phyloP scores from a whole-genome alignment of 1,284 basidiomycete species.

The Cryptococcus floricola region DNA sequence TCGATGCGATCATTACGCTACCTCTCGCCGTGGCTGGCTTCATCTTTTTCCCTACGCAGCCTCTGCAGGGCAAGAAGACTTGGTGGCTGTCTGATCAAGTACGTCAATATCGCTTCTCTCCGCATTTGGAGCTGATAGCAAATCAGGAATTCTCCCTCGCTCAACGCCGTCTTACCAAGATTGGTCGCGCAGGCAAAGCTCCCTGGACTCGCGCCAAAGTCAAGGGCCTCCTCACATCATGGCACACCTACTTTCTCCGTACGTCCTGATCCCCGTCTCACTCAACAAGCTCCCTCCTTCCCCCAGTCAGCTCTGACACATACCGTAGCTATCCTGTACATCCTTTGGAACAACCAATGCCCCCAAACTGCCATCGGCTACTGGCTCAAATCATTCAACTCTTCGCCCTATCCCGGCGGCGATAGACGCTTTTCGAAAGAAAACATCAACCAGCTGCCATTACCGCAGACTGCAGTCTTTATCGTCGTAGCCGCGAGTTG shows the following conservation, averaged over 20 bases:
- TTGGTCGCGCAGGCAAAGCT: constrained; percentile 19
- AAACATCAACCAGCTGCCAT: constrained; percentile 19
- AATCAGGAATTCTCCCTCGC: constrained; percentile 12
- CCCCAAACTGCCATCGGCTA: constrained; percentile 31
- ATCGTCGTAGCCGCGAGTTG: constrained; percentile 26
- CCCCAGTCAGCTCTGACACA: not conserved
- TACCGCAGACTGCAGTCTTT: constrained; percentile 28
- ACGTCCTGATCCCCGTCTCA: constrained; percentile 4
- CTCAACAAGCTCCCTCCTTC: not conserved
- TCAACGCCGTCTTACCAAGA: constrained; percentile 16
- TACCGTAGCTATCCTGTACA: constrained; percentile 25
- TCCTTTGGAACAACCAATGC: constrained; percentile 31
- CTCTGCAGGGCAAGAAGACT: constrained; percentile 22
- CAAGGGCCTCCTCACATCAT: constrained; percentile 19
- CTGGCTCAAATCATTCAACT: constrained; percentile 42
- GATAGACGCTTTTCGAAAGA: constrained; percentile 1
- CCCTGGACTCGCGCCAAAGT: constrained; percentile 25
- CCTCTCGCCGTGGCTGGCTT: constrained; percentile 38
- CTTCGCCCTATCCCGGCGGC: constrained; percentile 29
- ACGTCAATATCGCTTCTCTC: too few relatives aligned
- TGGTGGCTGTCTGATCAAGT: constrained; percentile 22
- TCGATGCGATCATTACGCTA: constrained; percentile 39
- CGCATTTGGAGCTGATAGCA: too few relatives aligned
- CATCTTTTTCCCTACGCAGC: constrained; percentile 35
- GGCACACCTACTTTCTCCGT: constrained; percentile 42